phyloP scores from a whole-genome alignment of 768 basidiomycete species.

The Amanita brunnescens region DNA sequence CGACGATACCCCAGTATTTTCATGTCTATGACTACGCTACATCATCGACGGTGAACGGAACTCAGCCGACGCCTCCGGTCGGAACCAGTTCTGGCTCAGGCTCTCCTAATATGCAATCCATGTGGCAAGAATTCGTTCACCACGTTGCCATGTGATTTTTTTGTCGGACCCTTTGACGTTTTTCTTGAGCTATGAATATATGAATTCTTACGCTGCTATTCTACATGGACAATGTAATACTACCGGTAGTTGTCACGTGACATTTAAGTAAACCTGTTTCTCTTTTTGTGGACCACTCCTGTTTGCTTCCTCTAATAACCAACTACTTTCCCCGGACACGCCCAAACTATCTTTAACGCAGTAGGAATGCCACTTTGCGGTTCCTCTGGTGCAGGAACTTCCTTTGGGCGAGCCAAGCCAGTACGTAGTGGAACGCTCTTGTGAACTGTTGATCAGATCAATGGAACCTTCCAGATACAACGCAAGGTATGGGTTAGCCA shows the following conservation, averaged over 20 bases:
- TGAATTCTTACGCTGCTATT: slow-evolving; percentile 1
- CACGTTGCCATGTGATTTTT: slow-evolving; percentile 25
- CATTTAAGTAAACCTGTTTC: not conserved
- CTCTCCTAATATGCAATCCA: slow-evolving; percentile 55
- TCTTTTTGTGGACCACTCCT: not conserved
- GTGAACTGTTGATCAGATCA: not conserved
- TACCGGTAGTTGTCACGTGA: not conserved
- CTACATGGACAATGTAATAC: not conserved
- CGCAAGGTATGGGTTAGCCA: slow-evolving; percentile 28
- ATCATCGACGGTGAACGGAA: slow-evolving; percentile 17
- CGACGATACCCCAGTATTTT: slow-evolving; percentile 58
- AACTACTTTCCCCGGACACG: not conserved
- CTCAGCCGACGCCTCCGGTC: slow-evolving; percentile 20
- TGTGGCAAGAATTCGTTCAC: slow-evolving; percentile 58
- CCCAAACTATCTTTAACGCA: not conserved
- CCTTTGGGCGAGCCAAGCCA: slow-evolving; percentile 50
- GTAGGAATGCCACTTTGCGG: slow-evolving; percentile 48
- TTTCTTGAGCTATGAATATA: not conserved
- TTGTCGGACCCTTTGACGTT: not conserved
- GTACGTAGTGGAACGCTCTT: slow-evolving; percentile 23
- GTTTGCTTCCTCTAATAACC: too few species aligned
- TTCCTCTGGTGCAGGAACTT: slow-evolving; percentile 36
- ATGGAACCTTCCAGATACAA: slow-evolving; percentile 28
- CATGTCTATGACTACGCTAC: slow-evolving; percentile 65
- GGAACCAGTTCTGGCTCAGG: slow-evolving; percentile 32